Base-by-base conservation (phyloP, 1,284 basidiomycete genomes). In the Rhodotorula sp. region DNA sequence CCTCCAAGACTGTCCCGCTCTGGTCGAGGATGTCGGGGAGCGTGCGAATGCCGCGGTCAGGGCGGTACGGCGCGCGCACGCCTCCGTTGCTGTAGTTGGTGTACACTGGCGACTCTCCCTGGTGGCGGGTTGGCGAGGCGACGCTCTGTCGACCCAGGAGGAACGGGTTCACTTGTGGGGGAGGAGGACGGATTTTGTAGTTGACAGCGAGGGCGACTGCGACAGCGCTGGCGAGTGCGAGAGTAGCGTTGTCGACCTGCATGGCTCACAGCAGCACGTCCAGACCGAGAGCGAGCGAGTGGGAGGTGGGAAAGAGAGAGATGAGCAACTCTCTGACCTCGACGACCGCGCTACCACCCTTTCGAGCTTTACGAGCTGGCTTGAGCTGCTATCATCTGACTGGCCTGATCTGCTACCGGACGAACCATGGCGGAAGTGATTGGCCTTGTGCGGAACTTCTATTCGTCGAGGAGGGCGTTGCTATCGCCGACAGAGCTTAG, bases 121-220 rank as follows among this genome's bases (percentile, higher is more conserved):
- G 22, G 16, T 62, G 40, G 44, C 73, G 68, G 8, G 68, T 67
- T 10, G 61, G 64, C 1, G 59, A 47, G 2, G 62, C 13, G 30
- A 37, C 48, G 16, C 57, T 56, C 62, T 75, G 73, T 3, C 68
- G 31, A 26, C 73, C 73, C 55, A 75, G 73, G 37, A 73, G 51
- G 73, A 74, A 70, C n/a, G 73, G 73, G 57, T 75, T 71, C 24
- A 66, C 37, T 15, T 66, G 70, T 30, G 71, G 67, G 46, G 73
- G 73, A 13, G 68, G 65, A 11, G 68, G 51, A 8, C 68, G 60
- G 22, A 67, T 52, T 22, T 56, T 46, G 59, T 60, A 53, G 31
- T 28, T 56, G 31, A 65, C 47, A 30, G 52, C 62, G 59, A 74
- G 54, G 47, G 60, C 61, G 28, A 55, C 31, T 2, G 64, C 64